phyloP scores from a whole-genome alignment of 1,139 yeast species.

The Petasospora rhodanensis region DNA sequence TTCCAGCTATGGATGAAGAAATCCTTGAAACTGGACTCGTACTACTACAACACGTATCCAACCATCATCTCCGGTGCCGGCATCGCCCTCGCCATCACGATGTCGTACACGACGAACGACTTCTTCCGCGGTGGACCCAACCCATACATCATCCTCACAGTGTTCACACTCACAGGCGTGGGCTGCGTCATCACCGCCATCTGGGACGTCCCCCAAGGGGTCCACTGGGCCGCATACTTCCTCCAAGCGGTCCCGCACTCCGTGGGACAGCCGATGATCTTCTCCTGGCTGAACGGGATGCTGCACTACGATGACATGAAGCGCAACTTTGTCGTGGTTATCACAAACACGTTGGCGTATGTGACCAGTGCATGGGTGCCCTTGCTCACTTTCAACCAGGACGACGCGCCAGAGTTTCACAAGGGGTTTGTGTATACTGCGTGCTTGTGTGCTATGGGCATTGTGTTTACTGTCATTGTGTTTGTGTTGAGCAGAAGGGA shows the following conservation, averaged over 20 bases:
- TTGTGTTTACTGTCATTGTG: slow-evolving; percentile 20
- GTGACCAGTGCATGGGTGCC: slow-evolving; percentile 29
- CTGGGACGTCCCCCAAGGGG: slow-evolving; percentile 18
- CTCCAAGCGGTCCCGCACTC: slow-evolving; percentile 27
- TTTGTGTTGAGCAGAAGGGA: background rate
- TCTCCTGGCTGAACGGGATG: slow-evolving; percentile 50
- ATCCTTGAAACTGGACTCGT: slow-evolving; percentile 11
- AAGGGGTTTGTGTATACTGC: slow-evolving; percentile 51
- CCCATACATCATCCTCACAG: slow-evolving; percentile 3
- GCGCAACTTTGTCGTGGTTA: slow-evolving; percentile 24
- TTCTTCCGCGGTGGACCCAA: slow-evolving; percentile 8
- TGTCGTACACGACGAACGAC: slow-evolving; percentile 11
- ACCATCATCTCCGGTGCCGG: slow-evolving; percentile 18
- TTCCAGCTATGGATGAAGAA: slow-evolving; percentile 20
- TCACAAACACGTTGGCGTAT: slow-evolving; percentile 20
- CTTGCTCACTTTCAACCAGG: slow-evolving; percentile 46
- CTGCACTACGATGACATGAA: slow-evolving; percentile 29
- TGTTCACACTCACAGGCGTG: slow-evolving; percentile 12
- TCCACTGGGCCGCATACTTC: slow-evolving; percentile 22
- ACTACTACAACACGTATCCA: slow-evolving; percentile 19
- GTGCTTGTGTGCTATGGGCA: slow-evolving; percentile 26
- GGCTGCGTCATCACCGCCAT: slow-evolving; percentile 12
- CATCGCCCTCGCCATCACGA: slow-evolving; percentile 13
- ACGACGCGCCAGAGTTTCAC: slow-evolving; percentile 43
- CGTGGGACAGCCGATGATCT: slow-evolving; percentile 45